Conservation (phyloP, 2,329 filamentous ascomycete genomes). For the Colletotrichum sp. region DNA sequence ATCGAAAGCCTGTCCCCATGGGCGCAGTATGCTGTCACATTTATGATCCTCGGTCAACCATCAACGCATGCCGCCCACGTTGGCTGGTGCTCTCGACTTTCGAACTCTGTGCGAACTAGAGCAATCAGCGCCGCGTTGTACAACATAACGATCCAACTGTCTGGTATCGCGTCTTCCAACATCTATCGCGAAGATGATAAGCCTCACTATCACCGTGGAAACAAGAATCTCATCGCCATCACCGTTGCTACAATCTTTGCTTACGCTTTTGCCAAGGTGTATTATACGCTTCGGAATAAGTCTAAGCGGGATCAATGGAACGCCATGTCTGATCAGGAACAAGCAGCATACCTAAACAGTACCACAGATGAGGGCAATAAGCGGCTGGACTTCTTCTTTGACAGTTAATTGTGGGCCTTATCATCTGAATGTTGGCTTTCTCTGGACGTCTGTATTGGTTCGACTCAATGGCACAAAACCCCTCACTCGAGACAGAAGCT, state of each 20-base stretch:
- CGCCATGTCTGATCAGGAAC: slow-evolving; percentile 44
- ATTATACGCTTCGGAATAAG: slow-evolving; percentile 56
- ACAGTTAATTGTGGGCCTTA: neutral
- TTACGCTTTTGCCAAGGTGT: slow-evolving; percentile 54
- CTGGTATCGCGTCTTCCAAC: slow-evolving; percentile 35
- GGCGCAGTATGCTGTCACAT: neutral
- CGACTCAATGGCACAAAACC: too few relatives aligned
- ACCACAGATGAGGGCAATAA: slow-evolving; percentile 51
- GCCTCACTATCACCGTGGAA: slow-evolving; percentile 43
- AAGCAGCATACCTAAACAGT: slow-evolving; percentile 34
- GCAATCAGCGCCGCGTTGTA: slow-evolving; percentile 63
- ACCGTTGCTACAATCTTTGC: slow-evolving; percentile 23
- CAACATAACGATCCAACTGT: slow-evolving; percentile 47
- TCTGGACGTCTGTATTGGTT: too few relatives aligned
- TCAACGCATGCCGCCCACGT: neutral
- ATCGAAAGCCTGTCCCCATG: slow-evolving; percentile 26
- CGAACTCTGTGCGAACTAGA: slow-evolving; percentile 61
- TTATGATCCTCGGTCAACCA: neutral
- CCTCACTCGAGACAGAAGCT: too few relatives aligned
- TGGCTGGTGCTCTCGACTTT: slow-evolving; percentile 61
- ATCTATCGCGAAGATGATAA: slow-evolving; percentile 48
- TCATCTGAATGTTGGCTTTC: too few relatives aligned
- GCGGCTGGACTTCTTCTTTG: slow-evolving; percentile 47
- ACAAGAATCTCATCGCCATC: slow-evolving; percentile 54
- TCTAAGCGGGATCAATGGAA: slow-evolving; percentile 49